phyloP scores from a whole-genome alignment of 2,329 filamentous ascomycete species.

The Aspergillus oerlinghausenensis region DNA sequence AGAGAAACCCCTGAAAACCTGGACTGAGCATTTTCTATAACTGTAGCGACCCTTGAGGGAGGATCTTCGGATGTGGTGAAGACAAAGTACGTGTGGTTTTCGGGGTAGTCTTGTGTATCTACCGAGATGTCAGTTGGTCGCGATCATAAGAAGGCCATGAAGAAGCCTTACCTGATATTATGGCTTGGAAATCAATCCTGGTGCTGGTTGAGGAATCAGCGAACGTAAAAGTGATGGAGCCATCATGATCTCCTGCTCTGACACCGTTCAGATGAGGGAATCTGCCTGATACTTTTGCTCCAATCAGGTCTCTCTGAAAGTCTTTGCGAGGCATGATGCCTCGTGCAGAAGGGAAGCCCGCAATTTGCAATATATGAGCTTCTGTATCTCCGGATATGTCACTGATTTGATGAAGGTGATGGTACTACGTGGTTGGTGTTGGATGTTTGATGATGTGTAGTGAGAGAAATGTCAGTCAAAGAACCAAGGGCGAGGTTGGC shows the following conservation, averaged over 20 bases:
- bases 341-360: background rate
- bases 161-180: slow-evolving; percentile 37
- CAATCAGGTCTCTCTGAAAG: slow-evolving; percentile 58
- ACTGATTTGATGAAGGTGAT: background rate
- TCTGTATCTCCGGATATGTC: background rate
- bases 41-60: slow-evolving; percentile 17
- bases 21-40: slow-evolving; percentile 43
- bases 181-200: slow-evolving; percentile 33
- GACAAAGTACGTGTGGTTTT: slow-evolving; percentile 53
- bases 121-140: slow-evolving; percentile 12
- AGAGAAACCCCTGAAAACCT: slow-evolving; percentile 43
- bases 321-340: background rate
- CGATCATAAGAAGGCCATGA: background rate
- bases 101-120: slow-evolving; percentile 60
- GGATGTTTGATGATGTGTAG: background rate
- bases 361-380: background rate
- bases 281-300: slow-evolving; percentile 32
- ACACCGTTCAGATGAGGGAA: slow-evolving; percentile 53
- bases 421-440: background rate
- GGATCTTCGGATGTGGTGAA: slow-evolving; percentile 47
- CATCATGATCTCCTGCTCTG: slow-evolving; percentile 63
- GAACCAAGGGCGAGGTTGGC: background rate
- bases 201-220: slow-evolving; percentile 24
- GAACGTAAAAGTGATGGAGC: slow-evolving; percentile 63
- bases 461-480: background rate